A percentile compares a stretch with the other conserved stretches of the same genome.
phyloP scores from a whole-genome alignment of 345 rosid genomes.

The Psidium guajava region DNA sequence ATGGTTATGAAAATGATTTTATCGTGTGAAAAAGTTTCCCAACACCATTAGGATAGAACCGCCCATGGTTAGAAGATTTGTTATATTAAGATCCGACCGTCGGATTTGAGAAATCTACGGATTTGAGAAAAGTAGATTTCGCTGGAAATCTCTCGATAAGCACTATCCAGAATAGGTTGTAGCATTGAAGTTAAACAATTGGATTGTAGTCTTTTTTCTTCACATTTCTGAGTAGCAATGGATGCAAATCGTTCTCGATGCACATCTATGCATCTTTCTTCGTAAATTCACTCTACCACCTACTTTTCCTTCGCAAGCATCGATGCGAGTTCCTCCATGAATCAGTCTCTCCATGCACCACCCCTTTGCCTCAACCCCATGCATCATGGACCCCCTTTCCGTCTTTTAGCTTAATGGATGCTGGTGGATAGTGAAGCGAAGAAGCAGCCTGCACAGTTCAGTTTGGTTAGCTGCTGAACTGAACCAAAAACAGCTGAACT shows the following conservation, averaged over 20 bases:
- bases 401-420: neutral
- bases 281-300: neutral
- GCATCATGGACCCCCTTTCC: neutral
- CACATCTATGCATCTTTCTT: neutral
- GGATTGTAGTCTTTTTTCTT: neutral
- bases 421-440: neutral
- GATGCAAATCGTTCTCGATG: neutral
- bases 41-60: neutral
- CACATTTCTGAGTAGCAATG: neutral
- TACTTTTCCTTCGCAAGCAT: neutral
- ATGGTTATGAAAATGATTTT: neutral
- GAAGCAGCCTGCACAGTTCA: too few relatives aligned
- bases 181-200: neutral
- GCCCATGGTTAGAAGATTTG: neutral
- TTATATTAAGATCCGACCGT: neutral
- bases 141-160: neutral
- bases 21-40: neutral
- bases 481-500: too few relatives aligned
- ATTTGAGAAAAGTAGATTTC: neutral
- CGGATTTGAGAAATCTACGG: neutral
- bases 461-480: too few relatives aligned
- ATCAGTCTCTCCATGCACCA: neutral
- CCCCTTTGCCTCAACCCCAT: neutral
- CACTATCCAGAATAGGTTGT: neutral
- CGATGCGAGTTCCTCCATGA: neutral